Evolutionary conservation across 73 alveolate genomes (phyloP).

Genomic region (Paramecium tetraurelia): DNA sequence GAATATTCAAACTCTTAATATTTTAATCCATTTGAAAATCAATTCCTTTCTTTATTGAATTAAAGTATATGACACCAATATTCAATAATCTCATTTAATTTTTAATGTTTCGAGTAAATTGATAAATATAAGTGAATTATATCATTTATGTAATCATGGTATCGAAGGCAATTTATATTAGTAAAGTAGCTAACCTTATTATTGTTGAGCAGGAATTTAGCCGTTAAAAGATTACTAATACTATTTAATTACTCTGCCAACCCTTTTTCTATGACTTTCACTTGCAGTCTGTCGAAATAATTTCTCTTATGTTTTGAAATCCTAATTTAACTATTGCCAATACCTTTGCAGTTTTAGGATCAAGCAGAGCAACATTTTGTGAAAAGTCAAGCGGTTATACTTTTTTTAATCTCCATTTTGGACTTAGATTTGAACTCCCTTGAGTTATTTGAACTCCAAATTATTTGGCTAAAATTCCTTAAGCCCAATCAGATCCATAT

Average conservation of each 20-base stretch:
- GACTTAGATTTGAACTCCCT: not conserved
- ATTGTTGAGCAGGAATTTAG: not conserved
- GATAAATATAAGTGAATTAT: not conserved
- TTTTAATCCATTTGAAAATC: not conserved
- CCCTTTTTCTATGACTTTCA: not conserved
- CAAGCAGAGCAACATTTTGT: not conserved
- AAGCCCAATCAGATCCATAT: not conserved
- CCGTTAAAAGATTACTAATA: not conserved
- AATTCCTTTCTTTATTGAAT: not conserved
- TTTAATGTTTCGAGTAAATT: not conserved
- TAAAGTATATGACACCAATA: no score
- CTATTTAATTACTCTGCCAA: not conserved
- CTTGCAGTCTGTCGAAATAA: not conserved
- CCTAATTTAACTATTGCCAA: not conserved
- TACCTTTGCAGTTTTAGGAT: not conserved
- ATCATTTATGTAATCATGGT: not conserved
- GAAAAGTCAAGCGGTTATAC: not conserved
- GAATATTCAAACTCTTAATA: not conserved
- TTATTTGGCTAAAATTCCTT: not conserved
- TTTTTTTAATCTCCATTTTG: not conserved
- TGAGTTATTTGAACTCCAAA: not conserved
- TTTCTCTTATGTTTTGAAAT: not conserved
- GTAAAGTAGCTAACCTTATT: not conserved
- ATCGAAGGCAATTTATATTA: not conserved
- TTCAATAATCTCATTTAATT: not conserved